These are phyloP conservation scores for Sherardia arvensis DNA, from an alignment of 257 asterid species.

Conservation along the genomic window DNA sequence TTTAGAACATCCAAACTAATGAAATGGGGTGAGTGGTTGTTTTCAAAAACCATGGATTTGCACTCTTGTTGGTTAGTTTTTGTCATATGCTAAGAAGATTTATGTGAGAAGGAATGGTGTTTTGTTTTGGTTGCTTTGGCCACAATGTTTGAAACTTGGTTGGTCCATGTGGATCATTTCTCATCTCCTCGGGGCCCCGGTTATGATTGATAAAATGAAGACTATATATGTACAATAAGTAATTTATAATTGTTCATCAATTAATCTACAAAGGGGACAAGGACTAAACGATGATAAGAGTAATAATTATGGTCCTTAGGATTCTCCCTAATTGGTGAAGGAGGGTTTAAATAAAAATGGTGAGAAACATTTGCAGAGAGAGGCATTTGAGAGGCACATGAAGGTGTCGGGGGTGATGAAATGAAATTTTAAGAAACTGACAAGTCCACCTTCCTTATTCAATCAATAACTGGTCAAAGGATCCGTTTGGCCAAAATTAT, in stretches of 20 bases:
- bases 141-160: neutral
- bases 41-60: neutral
- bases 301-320: neutral
- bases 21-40: neutral
- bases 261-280: neutral
- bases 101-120: neutral
- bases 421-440: neutral
- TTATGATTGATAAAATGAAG: neutral
- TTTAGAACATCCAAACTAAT: too few species aligned
- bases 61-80: neutral
- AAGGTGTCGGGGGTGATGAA: constrained; percentile 8
- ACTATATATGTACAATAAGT: neutral
- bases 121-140: neutral
- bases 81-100: neutral
- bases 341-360: too few species aligned
- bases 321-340: neutral
- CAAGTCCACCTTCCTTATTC: neutral
- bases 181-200: neutral
- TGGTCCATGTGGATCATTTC: neutral
- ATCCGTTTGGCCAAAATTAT: neutral
- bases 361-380: neutral
- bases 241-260: neutral
- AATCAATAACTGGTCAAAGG: neutral
- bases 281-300: neutral
- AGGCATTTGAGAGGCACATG: constrained; percentile 13